Evolutionary conservation across 2,329 filamentous ascomycete genomes (phyloP), one percentile per base, ranked within the genome.

Genomic region (Arthrobotrys iridis): DNA sequence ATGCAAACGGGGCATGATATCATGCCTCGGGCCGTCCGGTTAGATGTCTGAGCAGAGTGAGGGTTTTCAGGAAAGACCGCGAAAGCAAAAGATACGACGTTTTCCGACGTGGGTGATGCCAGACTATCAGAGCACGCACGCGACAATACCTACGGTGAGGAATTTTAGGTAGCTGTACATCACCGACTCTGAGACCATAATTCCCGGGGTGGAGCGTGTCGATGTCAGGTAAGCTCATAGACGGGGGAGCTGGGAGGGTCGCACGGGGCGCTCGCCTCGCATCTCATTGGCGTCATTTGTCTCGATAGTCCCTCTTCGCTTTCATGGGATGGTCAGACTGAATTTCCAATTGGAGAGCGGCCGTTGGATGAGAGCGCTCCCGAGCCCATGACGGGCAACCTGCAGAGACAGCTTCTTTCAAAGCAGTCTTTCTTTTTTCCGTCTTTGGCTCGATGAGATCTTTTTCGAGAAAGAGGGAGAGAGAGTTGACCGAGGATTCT

Each of bases 241-340:
- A 65, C 60, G 60, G 45, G 60, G 45, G 20, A 50, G 60, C 60
- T 55, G 52, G 52, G 30, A 37, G 30, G 26, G 15, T 55, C 40
- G 52, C 60, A 73, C 60, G 68, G 68, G 68, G 68, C 68, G 52
- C 41, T 65, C 50, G 60, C 45, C 59, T 74, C 60, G 68, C 62
- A 45, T 74, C 62, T 55, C 60, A 66, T 66, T 74, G 50, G 68
- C 68, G 68, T 74, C 68, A 73, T 66, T 46, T 60, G 52, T 50
- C 58, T 66, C 40, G 59, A 55, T 40, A 15, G 35, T 15, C n/a
- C n/a, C n/a, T 46, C 50, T 18, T 40, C 33, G 48, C 45, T 48
- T 48, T 64, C 20, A 43, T 28, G n/a, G 62, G 62, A 57, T 68
- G 50, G 50, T 62, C 65, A 62, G 30, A 55, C n/a, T 45, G 52